A percentile compares a stretch with the other conserved stretches of the same genome.
These are phyloP conservation scores for Aspergillaceae sp. DNA, from an alignment of 2,329 filamentous ascomycete species.

Conservation along the genomic window DNA sequence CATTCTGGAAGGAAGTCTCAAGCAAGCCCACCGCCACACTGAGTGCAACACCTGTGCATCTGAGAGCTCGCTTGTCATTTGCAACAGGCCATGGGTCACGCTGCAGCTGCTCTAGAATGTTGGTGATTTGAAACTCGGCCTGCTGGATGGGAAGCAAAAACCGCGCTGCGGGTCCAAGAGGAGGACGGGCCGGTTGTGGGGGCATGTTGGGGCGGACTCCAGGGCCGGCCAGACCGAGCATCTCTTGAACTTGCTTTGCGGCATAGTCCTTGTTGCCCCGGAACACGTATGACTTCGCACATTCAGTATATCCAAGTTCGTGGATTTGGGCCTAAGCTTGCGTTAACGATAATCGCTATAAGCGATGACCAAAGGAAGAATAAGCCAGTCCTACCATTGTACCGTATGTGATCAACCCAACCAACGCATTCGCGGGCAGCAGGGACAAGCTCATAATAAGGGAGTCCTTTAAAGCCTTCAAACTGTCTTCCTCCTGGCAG, in stretches of 20 bases:
- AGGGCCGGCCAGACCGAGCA: constrained; percentile 75
- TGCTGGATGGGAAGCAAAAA: constrained; percentile 93
- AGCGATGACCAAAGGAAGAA: constrained; percentile 8
- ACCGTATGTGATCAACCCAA: constrained; percentile 61
- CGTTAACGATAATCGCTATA: background rate
- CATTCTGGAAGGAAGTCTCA: constrained; percentile 91
- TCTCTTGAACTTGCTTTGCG: constrained; percentile 99
- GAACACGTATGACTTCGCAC: constrained; percentile 97
- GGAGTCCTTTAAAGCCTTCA: constrained; percentile 59
- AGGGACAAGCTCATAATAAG: constrained; percentile 59
- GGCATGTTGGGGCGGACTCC: constrained; percentile 65
- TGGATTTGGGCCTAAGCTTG: constrained; percentile 72
- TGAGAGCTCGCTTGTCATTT: constrained; percentile 79
- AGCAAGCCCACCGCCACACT: constrained; percentile 88
- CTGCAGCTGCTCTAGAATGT: constrained; percentile 87
- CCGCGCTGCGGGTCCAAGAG: constrained; percentile 70
- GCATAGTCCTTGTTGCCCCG: constrained; percentile 94
- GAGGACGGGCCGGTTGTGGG: constrained; percentile 63
- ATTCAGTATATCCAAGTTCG: constrained; percentile 95
- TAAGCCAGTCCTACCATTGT: constrained; percentile 62
- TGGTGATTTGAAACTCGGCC: constrained; percentile 95
- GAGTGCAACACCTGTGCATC: constrained; percentile 92
- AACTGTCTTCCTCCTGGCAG: constrained; percentile 59
- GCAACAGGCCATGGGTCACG: constrained; percentile 97
- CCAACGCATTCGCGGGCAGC: constrained; percentile 54